Evolutionary conservation across 1,139 yeast genomes (phyloP), one percentile per base, ranked within the genome.

Genomic region (Geotrichum candidum): DNA sequence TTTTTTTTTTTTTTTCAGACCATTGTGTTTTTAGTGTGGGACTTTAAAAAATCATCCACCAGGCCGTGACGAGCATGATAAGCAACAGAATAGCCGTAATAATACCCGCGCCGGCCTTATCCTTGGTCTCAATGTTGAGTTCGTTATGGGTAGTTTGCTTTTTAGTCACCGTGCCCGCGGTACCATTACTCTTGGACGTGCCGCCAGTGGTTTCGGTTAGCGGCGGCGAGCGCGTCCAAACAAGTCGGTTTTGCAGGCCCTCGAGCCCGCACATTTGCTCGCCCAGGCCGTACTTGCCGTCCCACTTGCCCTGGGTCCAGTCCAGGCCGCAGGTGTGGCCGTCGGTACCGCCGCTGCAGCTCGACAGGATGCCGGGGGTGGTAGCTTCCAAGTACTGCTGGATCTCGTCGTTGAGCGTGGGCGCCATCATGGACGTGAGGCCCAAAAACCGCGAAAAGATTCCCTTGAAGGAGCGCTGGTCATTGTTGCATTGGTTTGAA

Each of bases 231-330:
- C 54, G 72, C 4, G 74, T 67, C 59, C 71, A 70, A 22, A 78
- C 74, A 46, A 83, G 70, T 58, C 82, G 67, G 52, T 78, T 86
- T 67, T 86, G 88, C 71, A 91, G 82, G 4, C 83, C 84, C 72
- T 91, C 97, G 62, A 91, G 78, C 0, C 97, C 96, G 57, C 85
- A 75, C 88, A 92, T 89, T 74, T 92, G 97, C 75, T 92, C 97
- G 66, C 98, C 97, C 52, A 92, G 80, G 15, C 98, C 98, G 68
- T 83, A 91, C 56, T 68, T 73, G 2, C 85, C 87, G 74, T 92
- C 98, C 88, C 91, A 92, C 18, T 84, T 83, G 56, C 74, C 78
- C 38, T 75, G 69, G 54, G 82, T 77, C 98, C 98, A 92, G 72
- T 87, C 81, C 63, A 84, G 73, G 53, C 97, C 97, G 78, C 98